Base-by-base conservation (phyloP, 768 basidiomycete species). In the Leccinum pellstonianum region DNA sequence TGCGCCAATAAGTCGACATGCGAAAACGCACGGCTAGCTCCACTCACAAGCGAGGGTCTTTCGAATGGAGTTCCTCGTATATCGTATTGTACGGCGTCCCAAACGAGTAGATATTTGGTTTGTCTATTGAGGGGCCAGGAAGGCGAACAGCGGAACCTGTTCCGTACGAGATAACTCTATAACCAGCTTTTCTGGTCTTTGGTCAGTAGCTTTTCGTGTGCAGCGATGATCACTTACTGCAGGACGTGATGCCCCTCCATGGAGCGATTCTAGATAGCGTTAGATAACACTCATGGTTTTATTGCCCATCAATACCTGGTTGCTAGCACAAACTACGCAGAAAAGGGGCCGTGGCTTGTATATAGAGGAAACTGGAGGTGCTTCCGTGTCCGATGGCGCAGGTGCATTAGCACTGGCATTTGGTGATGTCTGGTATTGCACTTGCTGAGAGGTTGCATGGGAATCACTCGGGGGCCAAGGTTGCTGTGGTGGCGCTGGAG, bases 271-370 rank as follows among this genome's bases (percentile, higher is more conserved):
- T 97, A 65, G 35, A 55, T 29, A 58, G 57, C 51, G 66, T 65
- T 41, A 69, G 63, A 60, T 50, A 29, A n/a, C 21, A 23, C 49
- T 51, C 15, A 21, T 53, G 21, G 19, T 43, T 7, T 17, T 19
- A 6, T 54, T 27, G 49, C 54, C n/a, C 52, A 50, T 53, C 62
- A 46, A 60, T 73, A 91, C 95, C 79, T 98, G 93, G 70, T 99
- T 99, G 70, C 94, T 98, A n/a, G 97, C 96, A 71, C 97, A 99
- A 33, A 98, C 97, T 9, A 99, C 93, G 70, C 97, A 98, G 77
- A 98, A 98, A 50, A 97, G 71, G 2, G 93, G 93, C 11, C 91
- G 80, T 11, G 81, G 76, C 73, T 85, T 93, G 66, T 86, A 87
- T 25, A 64, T 58, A 37, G 73, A 41, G 14, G 46, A 46, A 12